These are phyloP conservation scores for Coprinellus micaceus DNA, from an alignment of 768 basidiomycete species.

Conservation along the genomic window DNA sequence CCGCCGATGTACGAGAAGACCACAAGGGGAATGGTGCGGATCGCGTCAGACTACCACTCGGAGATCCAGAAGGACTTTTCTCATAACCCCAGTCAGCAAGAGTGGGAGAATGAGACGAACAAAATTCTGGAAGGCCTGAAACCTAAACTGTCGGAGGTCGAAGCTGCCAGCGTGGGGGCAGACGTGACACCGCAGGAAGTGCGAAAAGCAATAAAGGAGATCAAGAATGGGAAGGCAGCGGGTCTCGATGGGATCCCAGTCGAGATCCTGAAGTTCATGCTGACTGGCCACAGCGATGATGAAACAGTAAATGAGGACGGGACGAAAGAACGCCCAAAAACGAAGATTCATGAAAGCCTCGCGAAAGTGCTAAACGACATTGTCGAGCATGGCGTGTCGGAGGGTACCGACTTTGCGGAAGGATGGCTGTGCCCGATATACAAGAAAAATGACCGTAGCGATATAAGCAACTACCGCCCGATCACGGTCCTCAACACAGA, in stretches of 20 bases:
- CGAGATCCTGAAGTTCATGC: conserved; percentile 21
- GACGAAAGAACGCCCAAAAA: conserved; percentile 1
- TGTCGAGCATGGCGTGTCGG: conserved; percentile 15
- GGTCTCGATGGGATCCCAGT: conserved; percentile 21
- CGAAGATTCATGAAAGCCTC: conserved; percentile 13
- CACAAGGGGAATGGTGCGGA: conserved; percentile 26
- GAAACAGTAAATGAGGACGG: background rate
- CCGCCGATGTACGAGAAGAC: conserved; percentile 13
- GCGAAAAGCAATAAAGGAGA: background rate
- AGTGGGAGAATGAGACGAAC: background rate
- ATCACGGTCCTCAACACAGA: conserved; percentile 32
- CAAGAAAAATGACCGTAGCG: conserved; percentile 34
- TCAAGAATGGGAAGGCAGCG: conserved; percentile 11
- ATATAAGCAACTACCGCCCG: conserved; percentile 33
- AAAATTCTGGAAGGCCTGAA: background rate
- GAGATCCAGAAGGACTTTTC: conserved; percentile 19
- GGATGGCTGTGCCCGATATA: conserved; percentile 40
- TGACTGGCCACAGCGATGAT: background rate
- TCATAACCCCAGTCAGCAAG: background rate
- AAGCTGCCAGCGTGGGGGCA: background rate
- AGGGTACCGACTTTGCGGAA: conserved; percentile 16
- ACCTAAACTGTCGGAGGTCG: background rate
- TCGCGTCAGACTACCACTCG: conserved; percentile 25
- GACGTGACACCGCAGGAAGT: background rate
- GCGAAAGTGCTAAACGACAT: conserved; percentile 25